Percentiles rank a stretch among this genome's conserved stretches.
These are phyloP conservation scores for Gillenia trifoliata DNA, from an alignment of 306 rosid genomes.

Conservation along the genomic window DNA sequence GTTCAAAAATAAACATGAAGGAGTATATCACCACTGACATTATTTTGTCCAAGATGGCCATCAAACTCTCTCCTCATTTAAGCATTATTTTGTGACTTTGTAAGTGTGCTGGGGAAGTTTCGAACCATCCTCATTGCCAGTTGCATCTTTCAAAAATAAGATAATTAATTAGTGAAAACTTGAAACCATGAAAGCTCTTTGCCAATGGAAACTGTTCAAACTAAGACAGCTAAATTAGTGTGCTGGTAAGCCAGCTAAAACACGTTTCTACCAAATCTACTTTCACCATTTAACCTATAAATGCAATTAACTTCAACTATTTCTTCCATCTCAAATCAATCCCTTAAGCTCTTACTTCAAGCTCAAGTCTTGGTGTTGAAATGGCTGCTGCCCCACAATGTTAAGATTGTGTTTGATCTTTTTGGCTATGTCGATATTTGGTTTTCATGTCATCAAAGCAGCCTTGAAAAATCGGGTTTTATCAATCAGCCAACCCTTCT, in stretches of 20 bases:
- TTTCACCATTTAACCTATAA: conserved; percentile 12
- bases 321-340: neutral
- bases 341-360: no score
- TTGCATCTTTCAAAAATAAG: no score
- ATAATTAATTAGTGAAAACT: no score
- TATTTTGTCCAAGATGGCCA: no score
- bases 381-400: neutral
- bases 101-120: no score
- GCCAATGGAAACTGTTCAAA: conserved; percentile 11
- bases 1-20: no score
- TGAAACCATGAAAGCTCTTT: no score
- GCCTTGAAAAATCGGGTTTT: conserved; percentile 25
- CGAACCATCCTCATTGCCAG: no score
- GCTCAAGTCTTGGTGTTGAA: neutral
- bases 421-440: neutral
- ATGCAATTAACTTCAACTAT: neutral
- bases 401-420: neutral
- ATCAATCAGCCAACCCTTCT: conserved; percentile 18
- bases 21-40: no score
- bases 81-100: no score
- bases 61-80: no score
- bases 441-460: conserved; percentile 12
- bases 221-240: conserved; percentile 1
- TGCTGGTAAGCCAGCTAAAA: neutral
- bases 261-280: neutral